Base-by-base conservation (phyloP, 331 rosid genomes). In the Malus hybrid region DNA sequence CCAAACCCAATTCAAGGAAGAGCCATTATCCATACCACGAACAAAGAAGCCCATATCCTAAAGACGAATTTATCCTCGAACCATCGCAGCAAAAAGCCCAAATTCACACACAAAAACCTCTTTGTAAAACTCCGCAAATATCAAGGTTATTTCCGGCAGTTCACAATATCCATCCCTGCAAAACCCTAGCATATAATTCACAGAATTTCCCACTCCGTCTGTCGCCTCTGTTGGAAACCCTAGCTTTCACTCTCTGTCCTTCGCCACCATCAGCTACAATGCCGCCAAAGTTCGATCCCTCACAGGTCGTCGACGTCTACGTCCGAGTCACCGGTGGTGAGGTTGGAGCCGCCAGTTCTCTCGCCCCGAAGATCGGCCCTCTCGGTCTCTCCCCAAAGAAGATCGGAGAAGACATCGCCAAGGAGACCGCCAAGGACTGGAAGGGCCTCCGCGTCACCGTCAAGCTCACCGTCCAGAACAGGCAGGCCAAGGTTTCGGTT, bases 331-430 rank as follows among this genome's bases (percentile, higher is more conserved):
- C 95, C 60, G 95, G 93, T n/a, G 97, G 97, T 9, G 97, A 91
- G 70, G 97, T 89, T 15, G 97, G 97, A 1, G 97, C 97, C 7
- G 97, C 93, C 22, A 89, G 95, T 78, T 91, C 97, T 0, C 90
- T 91, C 26, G 91, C 97, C n/a, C 97, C 97, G 12, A 91, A 91
- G 88, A 91, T 91, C 78, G 97, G 97, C 7, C 97, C 97, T 0
- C 93, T 89, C 14, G 97, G 97, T 68, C 87, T 91, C 26, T 91
- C 93, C 18, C 97, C 97, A 0, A 91, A 91, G 81, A 89, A 89
- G 87, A 89, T 91, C 70, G 94, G 97, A 80, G 97, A 91, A 84
- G 97, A 91, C 75, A 91, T 91, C 18, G 97, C 97, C n/a, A 91
- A 91, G 78, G 97, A 89, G 75, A 91, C 97, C 0, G 94, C 97